phyloP scores from a whole-genome alignment of 1,284 basidiomycete species.

The Mycocalia duriaeana region DNA sequence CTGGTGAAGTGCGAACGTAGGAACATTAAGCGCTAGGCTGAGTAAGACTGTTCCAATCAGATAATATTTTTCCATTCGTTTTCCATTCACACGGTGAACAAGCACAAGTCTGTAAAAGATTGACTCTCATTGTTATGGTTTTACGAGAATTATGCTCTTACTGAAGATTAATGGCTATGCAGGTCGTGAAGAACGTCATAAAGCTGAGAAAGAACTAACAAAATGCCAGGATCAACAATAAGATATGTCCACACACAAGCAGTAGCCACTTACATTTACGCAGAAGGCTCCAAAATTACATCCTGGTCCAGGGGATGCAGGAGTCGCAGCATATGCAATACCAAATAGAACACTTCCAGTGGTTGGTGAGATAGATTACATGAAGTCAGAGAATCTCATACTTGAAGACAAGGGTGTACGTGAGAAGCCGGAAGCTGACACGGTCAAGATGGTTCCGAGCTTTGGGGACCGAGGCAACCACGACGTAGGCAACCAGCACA shows the following conservation, averaged over 20 bases:
- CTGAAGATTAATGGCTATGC: conserved; percentile 21
- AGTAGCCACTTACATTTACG: conserved; percentile 12
- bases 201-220: conserved; percentile 14
- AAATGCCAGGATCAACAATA: neutral
- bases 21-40: conserved; percentile 13
- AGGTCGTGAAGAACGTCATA: conserved; percentile 17
- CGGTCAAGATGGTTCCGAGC: conserved; percentile 15
- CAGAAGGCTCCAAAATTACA: conserved; percentile 15
- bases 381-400: conserved; percentile 7
- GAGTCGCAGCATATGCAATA: conserved; percentile 12
- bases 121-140: neutral
- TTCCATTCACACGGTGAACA: conserved; percentile 18
- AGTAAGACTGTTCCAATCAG: conserved; percentile 12
- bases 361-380: neutral
- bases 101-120: conserved; percentile 16
- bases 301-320: conserved; percentile 3
- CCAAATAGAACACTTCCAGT: conserved; percentile 15
- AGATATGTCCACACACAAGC: neutral
- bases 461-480: conserved; percentile 5
- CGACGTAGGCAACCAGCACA: conserved; percentile 13
- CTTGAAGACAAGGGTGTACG: conserved; percentile 17
- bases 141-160: conserved; percentile 8
- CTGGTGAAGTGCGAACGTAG: conserved; percentile 13
- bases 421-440: conserved; percentile 19
- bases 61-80: conserved; percentile 23